Evolutionary conservation across 768 basidiomycete genomes (phyloP), one percentile per base, ranked within the genome.

Genomic region (Suillus fuscotomentosus): DNA sequence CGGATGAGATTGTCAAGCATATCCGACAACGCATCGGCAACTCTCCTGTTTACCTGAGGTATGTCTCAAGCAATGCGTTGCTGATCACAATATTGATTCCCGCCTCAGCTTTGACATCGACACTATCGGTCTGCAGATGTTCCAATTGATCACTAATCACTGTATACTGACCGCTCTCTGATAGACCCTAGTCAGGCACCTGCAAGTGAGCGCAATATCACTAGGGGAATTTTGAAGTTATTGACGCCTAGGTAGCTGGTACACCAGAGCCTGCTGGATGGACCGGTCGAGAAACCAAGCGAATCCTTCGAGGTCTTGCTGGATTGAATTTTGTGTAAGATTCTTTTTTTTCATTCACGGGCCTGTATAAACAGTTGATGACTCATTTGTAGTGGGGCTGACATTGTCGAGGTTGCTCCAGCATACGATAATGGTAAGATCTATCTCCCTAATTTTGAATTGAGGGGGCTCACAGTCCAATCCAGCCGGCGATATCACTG

Each of bases 181-280:
- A 6, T 48, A 83, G 90, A 92, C 77, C 90, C 90, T 47, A 85
- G 86, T 27, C 74, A 89, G 64, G 90, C 90, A 22, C 90, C 90
- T 56, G 90, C 85, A 15, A 89, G 88, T 88, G 69, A 70, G 86
- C 24, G 31, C 22, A 39, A 41, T 34, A 45, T 43, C 20, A 45
- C 20, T 15, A 20, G 38, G 0, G 10, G 4, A 27, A 1, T 6
- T 43, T 47, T 34, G 10, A 6, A 50, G 57, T 41, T 42, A 14
- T 27, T 62, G 27, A 48, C 55, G 27, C 61, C 54, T 57, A 45
- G 60, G 9, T 70, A 90, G 88, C 90, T 62, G 90, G 90, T 8
- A 92, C 90, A 1, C 90, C 90, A 13, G 90, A 92, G 74, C 80
- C 88, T 6, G 90, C 89, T 22, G 90, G 91, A 11, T 91, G 88